Evolutionary conservation across 768 basidiomycete genomes (phyloP).

Genomic region (Hypsizygus marmoreus): DNA sequence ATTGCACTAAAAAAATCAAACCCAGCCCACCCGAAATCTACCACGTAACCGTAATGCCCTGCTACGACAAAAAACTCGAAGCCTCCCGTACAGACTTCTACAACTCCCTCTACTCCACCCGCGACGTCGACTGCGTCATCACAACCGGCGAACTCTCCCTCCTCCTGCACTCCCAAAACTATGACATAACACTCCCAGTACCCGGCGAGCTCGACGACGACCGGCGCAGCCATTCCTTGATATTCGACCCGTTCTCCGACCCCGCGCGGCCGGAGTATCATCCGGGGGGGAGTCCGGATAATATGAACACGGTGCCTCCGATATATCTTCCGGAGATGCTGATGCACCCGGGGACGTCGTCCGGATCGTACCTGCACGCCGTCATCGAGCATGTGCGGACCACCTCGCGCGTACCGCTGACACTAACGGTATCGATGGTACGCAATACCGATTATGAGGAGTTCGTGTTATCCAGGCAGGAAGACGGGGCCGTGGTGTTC

Average conservation of each 20-base stretch:
- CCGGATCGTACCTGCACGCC: conserved; percentile 89
- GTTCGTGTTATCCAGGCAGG: conserved; percentile 50
- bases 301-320: conserved; percentile 3
- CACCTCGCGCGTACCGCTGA: conserved; percentile 45
- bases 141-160: conserved; percentile 93
- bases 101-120: conserved; percentile 73
- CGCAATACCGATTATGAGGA: conserved; percentile 83
- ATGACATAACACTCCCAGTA: conserved; percentile 69
- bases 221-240: conserved; percentile 13
- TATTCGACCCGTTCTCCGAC: conserved; percentile 9
- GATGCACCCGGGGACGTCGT: conserved; percentile 80
- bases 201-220: conserved; percentile 47
- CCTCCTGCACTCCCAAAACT: conserved; percentile 79
- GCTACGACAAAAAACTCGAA: conserved; percentile 99
- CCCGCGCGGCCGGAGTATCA: background rate
- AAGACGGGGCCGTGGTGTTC: conserved; percentile 69
- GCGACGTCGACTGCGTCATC: conserved; percentile 96
- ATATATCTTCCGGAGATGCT: conserved; percentile 68
- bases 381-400: conserved; percentile 60
- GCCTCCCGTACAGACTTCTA: conserved; percentile 95
- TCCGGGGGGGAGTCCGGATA: conserved; percentile 8
- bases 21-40: conserved; percentile 84
- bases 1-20: conserved; percentile 9
- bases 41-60: conserved; percentile 98
- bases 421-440: conserved; percentile 55